phyloP scores from a whole-genome alignment of 495 filamentous ascomycete species.

The Annulohypoxylon maeteangense region DNA sequence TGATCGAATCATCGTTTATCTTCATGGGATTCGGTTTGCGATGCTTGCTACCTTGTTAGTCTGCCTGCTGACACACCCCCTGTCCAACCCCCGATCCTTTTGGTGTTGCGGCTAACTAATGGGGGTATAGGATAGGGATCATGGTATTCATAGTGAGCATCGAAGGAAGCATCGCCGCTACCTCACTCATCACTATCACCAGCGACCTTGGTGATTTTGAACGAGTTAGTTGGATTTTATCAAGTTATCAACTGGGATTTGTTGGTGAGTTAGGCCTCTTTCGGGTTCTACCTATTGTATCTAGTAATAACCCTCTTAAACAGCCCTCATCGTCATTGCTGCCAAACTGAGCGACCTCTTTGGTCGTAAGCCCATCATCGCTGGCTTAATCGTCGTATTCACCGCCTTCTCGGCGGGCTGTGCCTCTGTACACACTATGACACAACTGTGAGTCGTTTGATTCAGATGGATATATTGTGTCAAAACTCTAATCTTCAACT shows the following conservation, averaged over 20 bases:
- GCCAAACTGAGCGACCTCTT: constrained; percentile 56
- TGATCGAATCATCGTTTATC: not conserved
- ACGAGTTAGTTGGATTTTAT: not conserved
- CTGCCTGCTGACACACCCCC: not conserved
- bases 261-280: not conserved
- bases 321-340: constrained; percentile 47
- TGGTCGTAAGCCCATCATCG: constrained; percentile 51
- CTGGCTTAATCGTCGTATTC: constrained; percentile 51
- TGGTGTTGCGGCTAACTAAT: not conserved
- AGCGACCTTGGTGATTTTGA: not conserved
- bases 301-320: not conserved
- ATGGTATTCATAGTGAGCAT: not conserved
- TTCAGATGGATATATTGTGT: not conserved
- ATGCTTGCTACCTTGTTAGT: not conserved
- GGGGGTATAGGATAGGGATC: not conserved
- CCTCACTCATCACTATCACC: not conserved
- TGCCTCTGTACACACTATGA: constrained; percentile 50
- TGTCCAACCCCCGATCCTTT: not conserved
- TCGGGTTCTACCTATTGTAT: not conserved
- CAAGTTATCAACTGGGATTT: not conserved
- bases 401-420: constrained; percentile 54
- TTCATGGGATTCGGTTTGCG: not conserved
- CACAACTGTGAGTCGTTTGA: constrained; percentile 45
- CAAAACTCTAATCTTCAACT: not conserved
- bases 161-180: not conserved